Conservation (phyloP, 2,329 filamentous ascomycete species). For the Zymoseptoria passerinii region DNA sequence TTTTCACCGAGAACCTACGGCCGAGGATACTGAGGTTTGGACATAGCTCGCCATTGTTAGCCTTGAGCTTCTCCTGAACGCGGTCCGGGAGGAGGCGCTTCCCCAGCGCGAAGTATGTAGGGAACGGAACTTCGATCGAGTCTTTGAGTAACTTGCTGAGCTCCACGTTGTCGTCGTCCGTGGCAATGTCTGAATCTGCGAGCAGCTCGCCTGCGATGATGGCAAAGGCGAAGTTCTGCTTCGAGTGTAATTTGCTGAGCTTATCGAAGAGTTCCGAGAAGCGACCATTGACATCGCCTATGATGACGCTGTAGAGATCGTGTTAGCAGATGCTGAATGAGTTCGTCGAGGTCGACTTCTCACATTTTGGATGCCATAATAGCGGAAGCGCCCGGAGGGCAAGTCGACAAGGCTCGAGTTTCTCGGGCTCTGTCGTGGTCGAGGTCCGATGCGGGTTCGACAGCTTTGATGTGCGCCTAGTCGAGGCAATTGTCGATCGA, state of each 20-base stretch:
- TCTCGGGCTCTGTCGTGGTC: not conserved
- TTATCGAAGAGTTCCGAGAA: conserved; percentile 71
- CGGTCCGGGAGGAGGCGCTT: conserved; percentile 59
- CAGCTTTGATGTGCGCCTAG: not conserved
- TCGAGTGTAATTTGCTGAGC: conserved; percentile 68
- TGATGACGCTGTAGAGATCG: conserved; percentile 55
- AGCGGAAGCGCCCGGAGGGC: not conserved
- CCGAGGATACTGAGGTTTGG: conserved; percentile 86
- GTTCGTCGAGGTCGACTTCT: conserved; percentile 10
- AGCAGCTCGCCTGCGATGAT: conserved; percentile 83
- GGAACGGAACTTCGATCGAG: conserved; percentile 64
- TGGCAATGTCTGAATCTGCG: conserved; percentile 37
- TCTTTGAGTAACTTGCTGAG: conserved; percentile 56
- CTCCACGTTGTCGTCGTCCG: conserved; percentile 40
- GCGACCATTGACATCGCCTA: conserved; percentile 75
- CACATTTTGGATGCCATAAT: conserved; percentile 52
- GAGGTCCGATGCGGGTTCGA: not conserved
- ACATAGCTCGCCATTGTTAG: conserved; percentile 63
- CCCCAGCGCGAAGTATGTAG: conserved; percentile 86
- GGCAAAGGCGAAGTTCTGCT: conserved; percentile 81
- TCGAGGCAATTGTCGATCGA: not conserved
- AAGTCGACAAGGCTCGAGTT: not conserved
- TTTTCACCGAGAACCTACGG: conserved; percentile 80
- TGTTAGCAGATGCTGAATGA: conserved; percentile 1
- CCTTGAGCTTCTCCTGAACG: conserved; percentile 65